Base-by-base conservation (phyloP, 169 alveolate species). In the Plasmodium fragile region DNA sequence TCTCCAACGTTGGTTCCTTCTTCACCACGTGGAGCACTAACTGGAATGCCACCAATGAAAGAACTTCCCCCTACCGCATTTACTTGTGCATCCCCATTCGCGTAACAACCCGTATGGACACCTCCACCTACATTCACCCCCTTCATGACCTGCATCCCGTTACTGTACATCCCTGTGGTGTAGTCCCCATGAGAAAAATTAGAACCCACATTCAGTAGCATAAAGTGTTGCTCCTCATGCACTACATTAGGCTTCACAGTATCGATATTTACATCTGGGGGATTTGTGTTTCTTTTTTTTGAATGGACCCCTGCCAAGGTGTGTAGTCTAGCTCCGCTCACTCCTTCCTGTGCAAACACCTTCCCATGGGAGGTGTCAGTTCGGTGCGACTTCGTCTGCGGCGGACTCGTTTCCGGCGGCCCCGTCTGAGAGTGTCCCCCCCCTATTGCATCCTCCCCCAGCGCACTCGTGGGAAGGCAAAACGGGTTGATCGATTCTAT, bases 171-270 rank as follows among this genome's bases (percentile, higher is more conserved):
- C 41, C 41, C 59, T 39, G 43, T 1, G 5, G 30, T 28, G 10
- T 52, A 34, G 28, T 89, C 77, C 16, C 72, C 69, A 49, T 13
- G 69, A 3, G 55, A 34, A 34, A 32, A 41, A 52, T 80, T 87
- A n/a, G 43, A 87, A 11, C 80, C 93, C 16, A 77, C 7, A 34
- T 52, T 36, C 45, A 90, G 39, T 0, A 84, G 39, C 11, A 80
- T 53, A 13, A 43, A 45, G 73, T 90, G 94, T 0, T 69, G 81
- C 52, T 69, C 94, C 82, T 90, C 94, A 43, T 45, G 49, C 1
- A 90, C 49, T 34, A 90, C 5, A 80, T 90, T 80, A 79, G 49
- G 43, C 32, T 80, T 90, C 30, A 69, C 78, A 43, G n/a, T 6
- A 8, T 69, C 22, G 72, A 90, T 78, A 30, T 36, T 32, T 39